Percentiles rank a stretch among this genome's conserved stretches.
Conservation (phyloP, 306 rosid genomes). For the Inga laurina region DNA sequence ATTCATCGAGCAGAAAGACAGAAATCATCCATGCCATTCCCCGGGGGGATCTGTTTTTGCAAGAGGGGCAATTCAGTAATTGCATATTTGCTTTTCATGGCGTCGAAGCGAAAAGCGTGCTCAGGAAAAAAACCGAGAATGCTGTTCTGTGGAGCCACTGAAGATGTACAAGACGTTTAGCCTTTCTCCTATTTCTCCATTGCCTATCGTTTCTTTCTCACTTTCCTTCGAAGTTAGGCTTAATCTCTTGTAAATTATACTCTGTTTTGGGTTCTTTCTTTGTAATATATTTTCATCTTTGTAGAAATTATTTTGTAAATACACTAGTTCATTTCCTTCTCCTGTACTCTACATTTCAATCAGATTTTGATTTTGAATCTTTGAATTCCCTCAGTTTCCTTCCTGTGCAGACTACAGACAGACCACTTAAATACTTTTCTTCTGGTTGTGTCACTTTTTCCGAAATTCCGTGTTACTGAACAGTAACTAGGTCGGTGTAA, state of each 20-base stretch:
- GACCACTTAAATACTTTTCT: conserved; percentile 25
- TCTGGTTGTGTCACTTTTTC: conserved; percentile 4
- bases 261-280: conserved; percentile 14
- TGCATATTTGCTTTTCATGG: conserved; percentile 1
- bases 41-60: too few species aligned
- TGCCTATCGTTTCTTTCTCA: conserved; percentile 53
- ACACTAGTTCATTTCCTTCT: conserved; percentile 18
- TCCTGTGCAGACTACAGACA: conserved; percentile 13
- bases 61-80: conserved; percentile 39
- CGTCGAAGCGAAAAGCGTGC: background rate
- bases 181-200: conserved; percentile 16
- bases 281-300: background rate
- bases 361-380: background rate
- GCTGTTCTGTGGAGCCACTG: background rate
- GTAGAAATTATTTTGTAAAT: conserved; percentile 32
- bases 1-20: background rate
- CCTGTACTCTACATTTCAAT: background rate
- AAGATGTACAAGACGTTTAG: background rate
- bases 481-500: conserved; percentile 13
- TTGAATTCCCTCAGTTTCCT: conserved; percentile 28
- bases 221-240: conserved; percentile 6
- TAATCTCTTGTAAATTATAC: conserved; percentile 37
- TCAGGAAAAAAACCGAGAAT: background rate
- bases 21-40: background rate
- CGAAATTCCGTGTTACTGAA: conserved; percentile 6